Evolutionary conservation across 768 basidiomycete genomes (phyloP).

Genomic region (Pleurotus cornucopiae): DNA sequence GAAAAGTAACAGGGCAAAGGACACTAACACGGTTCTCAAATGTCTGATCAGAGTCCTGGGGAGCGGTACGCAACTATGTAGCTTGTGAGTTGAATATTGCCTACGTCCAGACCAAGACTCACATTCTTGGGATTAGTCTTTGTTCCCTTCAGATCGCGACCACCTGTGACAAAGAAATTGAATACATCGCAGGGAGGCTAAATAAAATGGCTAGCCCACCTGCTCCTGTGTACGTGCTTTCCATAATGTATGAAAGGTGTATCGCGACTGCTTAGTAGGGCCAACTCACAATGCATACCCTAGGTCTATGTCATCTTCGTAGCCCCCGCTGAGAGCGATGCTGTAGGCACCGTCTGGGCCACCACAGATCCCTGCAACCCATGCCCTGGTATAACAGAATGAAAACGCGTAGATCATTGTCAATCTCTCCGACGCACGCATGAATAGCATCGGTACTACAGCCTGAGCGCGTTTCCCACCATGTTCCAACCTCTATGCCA

Average conservation of each 20-base stretch:
- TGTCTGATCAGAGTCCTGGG: constrained; percentile 78
- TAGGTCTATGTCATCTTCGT: constrained; percentile 79
- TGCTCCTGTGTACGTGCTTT: constrained; percentile 77
- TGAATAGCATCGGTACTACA: constrained; percentile 82
- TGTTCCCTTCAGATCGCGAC: constrained; percentile 84
- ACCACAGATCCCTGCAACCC: constrained; percentile 78
- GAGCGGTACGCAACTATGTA: constrained; percentile 77
- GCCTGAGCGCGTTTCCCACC: constrained; percentile 71
- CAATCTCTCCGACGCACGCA: constrained; percentile 50
- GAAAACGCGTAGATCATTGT: neutral
- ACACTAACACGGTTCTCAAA: constrained; percentile 59
- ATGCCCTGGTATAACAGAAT: constrained; percentile 46
- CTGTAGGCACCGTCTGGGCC: constrained; percentile 72
- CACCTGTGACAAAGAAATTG: constrained; percentile 41
- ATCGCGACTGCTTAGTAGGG: neutral
- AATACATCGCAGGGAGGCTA: neutral
- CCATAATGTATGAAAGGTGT: neutral
- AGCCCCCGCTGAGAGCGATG: constrained; percentile 85
- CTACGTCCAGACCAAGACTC: constrained; percentile 14
- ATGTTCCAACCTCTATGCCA: constrained; percentile 71
- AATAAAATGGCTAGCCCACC: constrained; percentile 32
- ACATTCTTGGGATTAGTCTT: constrained; percentile 82
- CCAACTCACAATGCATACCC: constrained; percentile 74
- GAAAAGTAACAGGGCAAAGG: neutral
- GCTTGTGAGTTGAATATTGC: neutral